These are phyloP conservation scores for Diaporthe sp. DNA, from an alignment of 2,329 filamentous ascomycete species.

Conservation along the genomic window DNA sequence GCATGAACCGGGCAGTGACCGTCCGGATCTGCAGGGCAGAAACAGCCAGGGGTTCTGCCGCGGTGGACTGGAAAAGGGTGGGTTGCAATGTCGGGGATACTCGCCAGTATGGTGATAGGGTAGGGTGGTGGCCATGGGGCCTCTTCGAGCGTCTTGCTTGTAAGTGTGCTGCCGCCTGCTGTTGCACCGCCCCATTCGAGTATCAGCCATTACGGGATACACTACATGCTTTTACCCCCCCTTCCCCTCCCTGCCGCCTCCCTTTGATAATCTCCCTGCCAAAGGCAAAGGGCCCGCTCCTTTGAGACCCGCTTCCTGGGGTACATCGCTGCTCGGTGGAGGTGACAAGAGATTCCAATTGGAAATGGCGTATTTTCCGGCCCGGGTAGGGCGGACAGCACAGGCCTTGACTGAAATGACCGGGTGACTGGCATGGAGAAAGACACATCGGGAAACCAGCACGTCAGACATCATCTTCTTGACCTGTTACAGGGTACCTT, in stretches of 20 bases:
- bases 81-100: constrained; percentile 5
- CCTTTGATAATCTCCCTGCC: constrained; percentile 13
- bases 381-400: constrained; percentile 10
- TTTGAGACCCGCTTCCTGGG: not conserved
- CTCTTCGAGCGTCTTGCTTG: not conserved
- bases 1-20: constrained; percentile 9
- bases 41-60: constrained; percentile 10
- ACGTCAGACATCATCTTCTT: not conserved
- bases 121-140: not conserved
- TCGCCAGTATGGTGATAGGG: constrained; percentile 8
- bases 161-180: constrained; percentile 3
- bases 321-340: not conserved
- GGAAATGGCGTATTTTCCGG: not conserved
- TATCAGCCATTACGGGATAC: constrained; percentile 23
- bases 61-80: not conserved
- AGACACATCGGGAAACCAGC: constrained; percentile 19
- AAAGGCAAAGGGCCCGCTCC: not conserved
- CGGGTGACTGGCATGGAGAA: not conserved
- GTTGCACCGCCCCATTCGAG: constrained; percentile 22
- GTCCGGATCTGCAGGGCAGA: constrained; percentile 30
- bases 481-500: constrained; percentile 10
- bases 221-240: not conserved
- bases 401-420: not conserved
- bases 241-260: constrained; percentile 12
- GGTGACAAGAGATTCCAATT: not conserved